Evolutionary conservation across 23 red algal genomes (phyloP).

Genomic region (Gracilariopsis chorda): DNA sequence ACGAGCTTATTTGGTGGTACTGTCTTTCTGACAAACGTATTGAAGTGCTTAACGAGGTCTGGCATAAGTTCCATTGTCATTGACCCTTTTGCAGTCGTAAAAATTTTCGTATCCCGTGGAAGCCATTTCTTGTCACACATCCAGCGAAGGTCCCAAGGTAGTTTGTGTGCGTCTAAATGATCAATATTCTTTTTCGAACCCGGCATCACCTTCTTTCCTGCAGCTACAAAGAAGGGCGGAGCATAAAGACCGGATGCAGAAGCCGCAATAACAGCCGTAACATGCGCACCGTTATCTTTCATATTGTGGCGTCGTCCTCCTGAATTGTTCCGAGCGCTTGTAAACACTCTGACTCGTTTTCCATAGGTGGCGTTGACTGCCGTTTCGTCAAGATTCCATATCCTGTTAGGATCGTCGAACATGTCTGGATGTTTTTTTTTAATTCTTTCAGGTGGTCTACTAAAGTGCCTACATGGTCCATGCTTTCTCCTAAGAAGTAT

Average conservation of each 20-base stretch:
- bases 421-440: neutral
- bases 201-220: neutral
- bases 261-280: neutral
- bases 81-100: neutral
- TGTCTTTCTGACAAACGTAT: neutral
- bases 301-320: neutral
- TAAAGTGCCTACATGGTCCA: neutral
- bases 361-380: slow-evolving; percentile 3
- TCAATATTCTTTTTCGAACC: neutral
- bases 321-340: neutral
- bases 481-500: neutral
- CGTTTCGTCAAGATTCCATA: slow-evolving; percentile 4
- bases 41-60: neutral
- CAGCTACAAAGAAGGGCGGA: neutral
- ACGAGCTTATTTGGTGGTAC: neutral
- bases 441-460: neutral
- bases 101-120: neutral
- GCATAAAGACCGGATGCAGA: neutral
- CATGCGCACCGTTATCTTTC: neutral
- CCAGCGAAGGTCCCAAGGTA: neutral
- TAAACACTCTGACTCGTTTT: neutral
- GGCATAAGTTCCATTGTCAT: neutral
- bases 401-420: neutral
- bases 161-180: neutral
- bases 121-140: neutral